phyloP scores from a whole-genome alignment of 2,329 filamentous ascomycete species.

The Trichophyton benhamiae region DNA sequence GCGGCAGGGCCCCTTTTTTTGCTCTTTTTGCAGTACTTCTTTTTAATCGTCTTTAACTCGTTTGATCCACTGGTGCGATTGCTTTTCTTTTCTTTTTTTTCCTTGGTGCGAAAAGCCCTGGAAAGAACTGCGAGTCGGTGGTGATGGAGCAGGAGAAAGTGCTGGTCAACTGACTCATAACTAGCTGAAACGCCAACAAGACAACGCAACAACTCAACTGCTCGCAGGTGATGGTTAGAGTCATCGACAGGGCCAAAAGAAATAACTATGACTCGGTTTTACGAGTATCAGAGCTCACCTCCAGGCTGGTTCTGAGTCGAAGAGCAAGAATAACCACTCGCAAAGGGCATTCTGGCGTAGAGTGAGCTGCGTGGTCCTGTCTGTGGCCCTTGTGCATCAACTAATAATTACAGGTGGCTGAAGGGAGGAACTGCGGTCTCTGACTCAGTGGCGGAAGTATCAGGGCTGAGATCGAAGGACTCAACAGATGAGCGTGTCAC shows the following conservation, averaged over 20 bases:
- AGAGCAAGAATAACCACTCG: not conserved
- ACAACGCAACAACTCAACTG: too few relatives aligned
- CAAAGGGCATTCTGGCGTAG: not conserved
- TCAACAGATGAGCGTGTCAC: too few relatives aligned
- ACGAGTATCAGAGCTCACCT: not conserved
- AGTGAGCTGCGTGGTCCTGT: not conserved
- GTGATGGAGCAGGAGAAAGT: not conserved
- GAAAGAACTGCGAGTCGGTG: not conserved
- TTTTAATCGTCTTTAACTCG: too few relatives aligned
- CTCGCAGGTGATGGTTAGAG: not conserved
- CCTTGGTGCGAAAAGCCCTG: not conserved
- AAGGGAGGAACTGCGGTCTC: not conserved
- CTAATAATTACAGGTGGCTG: not conserved
- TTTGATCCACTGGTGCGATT: not conserved
- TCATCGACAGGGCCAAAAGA: not conserved
- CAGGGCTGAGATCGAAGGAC: not conserved
- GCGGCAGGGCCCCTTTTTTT: slow-evolving; percentile 7
- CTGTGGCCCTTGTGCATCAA: not conserved
- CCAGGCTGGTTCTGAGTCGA: not conserved
- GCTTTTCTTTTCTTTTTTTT: not conserved
- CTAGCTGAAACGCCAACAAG: not conserved
- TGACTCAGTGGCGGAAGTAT: not conserved
- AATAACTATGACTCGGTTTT: not conserved
- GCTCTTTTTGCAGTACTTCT: too few relatives aligned
- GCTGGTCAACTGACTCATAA: not conserved